Evolutionary conservation across 148 eudicot species (phyloP).

Genomic region (Persicaria maculosa): DNA sequence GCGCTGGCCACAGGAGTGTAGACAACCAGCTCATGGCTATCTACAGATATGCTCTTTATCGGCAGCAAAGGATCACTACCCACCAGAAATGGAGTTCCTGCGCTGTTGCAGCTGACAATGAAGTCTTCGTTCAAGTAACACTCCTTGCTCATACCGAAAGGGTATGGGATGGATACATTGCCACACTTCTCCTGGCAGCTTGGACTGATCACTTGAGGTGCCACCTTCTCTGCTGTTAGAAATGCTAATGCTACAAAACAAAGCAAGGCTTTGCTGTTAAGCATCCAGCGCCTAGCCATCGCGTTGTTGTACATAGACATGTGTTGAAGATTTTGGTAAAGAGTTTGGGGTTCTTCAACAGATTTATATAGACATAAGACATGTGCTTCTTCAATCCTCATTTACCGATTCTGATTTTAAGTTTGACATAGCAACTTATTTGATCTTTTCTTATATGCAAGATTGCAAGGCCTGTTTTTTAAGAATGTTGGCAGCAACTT

Average conservation of each 20-base stretch:
- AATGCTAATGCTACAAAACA: background rate
- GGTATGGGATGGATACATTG: constrained; percentile 18
- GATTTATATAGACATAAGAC: too few species aligned
- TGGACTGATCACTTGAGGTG: constrained; percentile 10
- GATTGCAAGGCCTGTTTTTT: too few species aligned
- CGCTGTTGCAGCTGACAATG: background rate
- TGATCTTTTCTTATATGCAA: too few species aligned
- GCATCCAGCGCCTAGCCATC: background rate
- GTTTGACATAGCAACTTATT: background rate
- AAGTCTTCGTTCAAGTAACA: constrained; percentile 10
- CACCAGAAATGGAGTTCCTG: background rate
- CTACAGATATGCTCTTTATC: background rate
- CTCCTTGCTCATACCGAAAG: constrained; percentile 16
- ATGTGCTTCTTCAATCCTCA: background rate
- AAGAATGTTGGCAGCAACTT: too few species aligned
- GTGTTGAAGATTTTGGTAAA: background rate
- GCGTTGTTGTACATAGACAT: background rate
- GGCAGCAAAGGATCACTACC: background rate
- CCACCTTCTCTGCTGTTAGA: background rate
- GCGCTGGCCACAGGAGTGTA: background rate
- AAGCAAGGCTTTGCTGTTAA: background rate
- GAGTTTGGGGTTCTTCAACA: background rate
- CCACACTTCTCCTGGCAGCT: constrained; percentile 15
- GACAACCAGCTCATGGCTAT: background rate
- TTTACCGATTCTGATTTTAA: background rate